A percentile compares a stretch with the other conserved stretches of the same genome.
Evolutionary conservation across 768 basidiomycete genomes (phyloP).

Genomic region (Leccinum fibrillosum): DNA sequence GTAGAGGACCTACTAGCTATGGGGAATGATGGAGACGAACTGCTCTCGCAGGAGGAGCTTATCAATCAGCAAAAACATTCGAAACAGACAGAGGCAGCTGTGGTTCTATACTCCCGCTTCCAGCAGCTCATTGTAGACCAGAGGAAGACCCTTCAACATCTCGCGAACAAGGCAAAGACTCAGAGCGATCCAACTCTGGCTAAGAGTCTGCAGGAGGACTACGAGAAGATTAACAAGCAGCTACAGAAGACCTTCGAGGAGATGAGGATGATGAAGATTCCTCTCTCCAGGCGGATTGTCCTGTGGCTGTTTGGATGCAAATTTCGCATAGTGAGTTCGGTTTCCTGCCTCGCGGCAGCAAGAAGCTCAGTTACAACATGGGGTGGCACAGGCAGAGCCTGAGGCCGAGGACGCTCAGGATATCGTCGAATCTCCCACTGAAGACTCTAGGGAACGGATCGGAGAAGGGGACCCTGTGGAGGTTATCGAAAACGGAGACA

Average conservation of each 20-base stretch:
- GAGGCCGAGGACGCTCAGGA: constrained; percentile 34
- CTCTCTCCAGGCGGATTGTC: constrained; percentile 8
- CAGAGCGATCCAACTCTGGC: constrained; percentile 9
- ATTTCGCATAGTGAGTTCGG: constrained; percentile 5
- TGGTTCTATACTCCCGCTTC: constrained; percentile 12
- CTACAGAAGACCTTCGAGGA: constrained; percentile 18
- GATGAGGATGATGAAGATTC: constrained; percentile 16
- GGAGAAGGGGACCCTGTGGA: constrained; percentile 31
- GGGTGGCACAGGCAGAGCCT: constrained; percentile 29
- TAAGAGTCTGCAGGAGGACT: constrained; percentile 5
- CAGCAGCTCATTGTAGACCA: constrained; percentile 16
- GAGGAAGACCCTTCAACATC: constrained; percentile 7
- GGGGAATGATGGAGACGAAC: too few species aligned
- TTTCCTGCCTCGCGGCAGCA: constrained; percentile 6
- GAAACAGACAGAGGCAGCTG: constrained; percentile 14
- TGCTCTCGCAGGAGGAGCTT: too few species aligned
- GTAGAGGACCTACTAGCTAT: too few species aligned
- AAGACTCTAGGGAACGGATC: constrained; percentile 43
- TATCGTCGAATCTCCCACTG: constrained; percentile 34
- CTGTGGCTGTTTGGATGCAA: constrained; percentile 6
- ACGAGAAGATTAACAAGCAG: neutral
- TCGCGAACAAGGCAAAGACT: constrained; percentile 14
- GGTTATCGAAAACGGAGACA: constrained; percentile 33
- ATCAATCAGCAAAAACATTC: too few species aligned
- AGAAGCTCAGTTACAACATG: constrained; percentile 13